A percentile compares a stretch with the other conserved stretches of the same genome.
These are phyloP conservation scores for Myxozyma melibiosi DNA, from an alignment of 805 yeast genomes.

Conservation along the genomic window DNA sequence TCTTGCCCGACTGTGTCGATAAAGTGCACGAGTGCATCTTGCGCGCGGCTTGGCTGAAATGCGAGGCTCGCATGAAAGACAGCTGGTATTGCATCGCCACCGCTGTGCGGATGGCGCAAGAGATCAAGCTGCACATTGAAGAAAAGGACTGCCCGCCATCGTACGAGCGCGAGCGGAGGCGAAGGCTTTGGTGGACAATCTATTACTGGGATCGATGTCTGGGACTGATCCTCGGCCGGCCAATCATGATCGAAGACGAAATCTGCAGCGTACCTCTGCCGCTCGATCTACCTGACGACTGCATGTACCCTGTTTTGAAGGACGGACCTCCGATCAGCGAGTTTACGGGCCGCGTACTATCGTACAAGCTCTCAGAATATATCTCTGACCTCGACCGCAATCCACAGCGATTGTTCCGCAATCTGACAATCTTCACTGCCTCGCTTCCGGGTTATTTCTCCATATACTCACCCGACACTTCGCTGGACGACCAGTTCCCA, in stretches of 20 bases:
- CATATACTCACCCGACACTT: constrained; percentile 27
- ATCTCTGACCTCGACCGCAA: constrained; percentile 25
- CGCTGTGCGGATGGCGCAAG: constrained; percentile 31
- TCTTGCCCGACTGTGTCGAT: constrained; percentile 28
- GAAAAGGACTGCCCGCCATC: constrained; percentile 25
- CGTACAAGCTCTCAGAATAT: constrained; percentile 13
- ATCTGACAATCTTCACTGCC: constrained; percentile 23
- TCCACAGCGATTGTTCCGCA: constrained; percentile 24
- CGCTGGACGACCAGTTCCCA: constrained; percentile 22
- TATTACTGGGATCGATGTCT: constrained; percentile 32
- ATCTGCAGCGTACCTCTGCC: constrained; percentile 28
- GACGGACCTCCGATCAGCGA: constrained; percentile 13
- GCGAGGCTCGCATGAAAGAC: constrained; percentile 31
- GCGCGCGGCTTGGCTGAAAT: constrained; percentile 26
- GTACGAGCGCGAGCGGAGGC: constrained; percentile 30
- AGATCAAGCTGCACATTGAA: constrained; percentile 29
- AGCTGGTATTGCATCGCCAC: constrained; percentile 31
- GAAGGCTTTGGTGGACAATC: constrained; percentile 33
- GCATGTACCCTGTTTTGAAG: constrained; percentile 19
- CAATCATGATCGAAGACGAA: constrained; percentile 30
- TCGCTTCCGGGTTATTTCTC: constrained; percentile 29
- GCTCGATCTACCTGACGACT: constrained; percentile 28
- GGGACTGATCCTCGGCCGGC: constrained; percentile 29
- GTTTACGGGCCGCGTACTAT: constrained; percentile 23
- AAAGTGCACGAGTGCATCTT: constrained; percentile 26